Evolutionary conservation across 1,284 basidiomycete genomes (phyloP), one percentile per base, ranked within the genome.

Genomic region (Sporisorium iseilematis-ciliati): DNA sequence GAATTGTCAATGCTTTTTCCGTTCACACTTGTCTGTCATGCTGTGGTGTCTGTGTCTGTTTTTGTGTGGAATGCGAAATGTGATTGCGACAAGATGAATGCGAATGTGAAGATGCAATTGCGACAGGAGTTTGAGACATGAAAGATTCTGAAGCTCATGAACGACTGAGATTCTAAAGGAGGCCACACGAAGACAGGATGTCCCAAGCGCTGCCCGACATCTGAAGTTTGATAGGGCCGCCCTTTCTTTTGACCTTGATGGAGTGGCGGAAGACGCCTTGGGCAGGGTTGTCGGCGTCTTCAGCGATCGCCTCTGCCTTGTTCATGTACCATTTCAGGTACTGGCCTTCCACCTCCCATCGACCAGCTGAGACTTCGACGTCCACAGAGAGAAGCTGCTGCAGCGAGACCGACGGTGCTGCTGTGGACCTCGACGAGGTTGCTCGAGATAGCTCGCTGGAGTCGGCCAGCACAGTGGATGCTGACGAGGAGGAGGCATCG

Each of bases 241-340:
- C 72, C 21, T 29, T 55, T 41, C 72, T 43, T 31, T 66, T 70
- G 48, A 75, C 53, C 51, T 57, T 70, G 67, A 75, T 75, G 7
- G 72, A 70, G 43, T 75, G 72, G 31, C 72, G 58, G 50, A 74
- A 68, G 21, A 59, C 51, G 6, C 65, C 62, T 14, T 67, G 29
- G 38, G 66, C 26, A 26, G 57, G 50, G 14, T 53, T 57, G 18
- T 42, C 62, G 4, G 62, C 62, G n/a, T 74, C 58, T 26, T 65
- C 55, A 11, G 71, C 65, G 40, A 74, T 74, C 16, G 71, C 71
- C 29, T 74, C 58, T 16, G 65, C 52, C 35, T 58, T 70, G 55
- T 52, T 60, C 23, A 97, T 95, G 89, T 90, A 94, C 95, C 95
- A 98, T 75, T 88, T 88, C 57, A 98, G 84, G 40, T 87, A 89